phyloP scores from a whole-genome alignment of 208 protist genomes.

The Trypanosomatidae sp. region DNA sequence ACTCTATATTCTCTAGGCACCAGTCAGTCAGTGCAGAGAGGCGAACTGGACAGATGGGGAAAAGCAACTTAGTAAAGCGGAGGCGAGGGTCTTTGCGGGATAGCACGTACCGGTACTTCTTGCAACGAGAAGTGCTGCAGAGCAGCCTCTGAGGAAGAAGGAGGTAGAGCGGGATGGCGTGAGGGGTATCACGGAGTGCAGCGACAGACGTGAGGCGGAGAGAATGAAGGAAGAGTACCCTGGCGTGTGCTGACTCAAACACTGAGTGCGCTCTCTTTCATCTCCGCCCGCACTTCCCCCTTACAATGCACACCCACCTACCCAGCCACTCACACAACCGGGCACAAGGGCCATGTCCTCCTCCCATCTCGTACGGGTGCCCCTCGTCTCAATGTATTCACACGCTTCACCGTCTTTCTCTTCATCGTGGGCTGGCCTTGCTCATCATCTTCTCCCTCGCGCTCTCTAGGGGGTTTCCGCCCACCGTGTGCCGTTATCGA shows the following conservation, averaged over 20 bases:
- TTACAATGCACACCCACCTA: background rate
- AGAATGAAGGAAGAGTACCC: background rate
- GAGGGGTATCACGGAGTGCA: background rate
- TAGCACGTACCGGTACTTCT: background rate
- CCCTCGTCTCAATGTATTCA: background rate
- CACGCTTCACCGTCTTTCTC: background rate
- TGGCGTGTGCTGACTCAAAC: background rate
- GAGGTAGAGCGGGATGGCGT: background rate
- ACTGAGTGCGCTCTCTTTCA: background rate
- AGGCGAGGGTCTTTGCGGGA: background rate
- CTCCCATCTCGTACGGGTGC: background rate
- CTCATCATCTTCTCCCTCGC: background rate
- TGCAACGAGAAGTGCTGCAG: background rate
- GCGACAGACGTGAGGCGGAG: background rate
- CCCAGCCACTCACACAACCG: background rate
- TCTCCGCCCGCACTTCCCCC: background rate
- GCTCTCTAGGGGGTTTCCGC: background rate
- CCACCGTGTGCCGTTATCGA: background rate
- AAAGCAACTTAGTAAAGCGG: background rate
- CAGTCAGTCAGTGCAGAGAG: background rate
- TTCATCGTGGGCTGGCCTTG: background rate
- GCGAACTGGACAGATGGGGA: too few relatives aligned
- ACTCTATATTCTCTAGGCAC: background rate
- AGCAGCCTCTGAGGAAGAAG: background rate
- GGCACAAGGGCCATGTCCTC: background rate